phyloP scores from a whole-genome alignment of 176 grass and related monocot species.

The Paspalum vaginatum region DNA sequence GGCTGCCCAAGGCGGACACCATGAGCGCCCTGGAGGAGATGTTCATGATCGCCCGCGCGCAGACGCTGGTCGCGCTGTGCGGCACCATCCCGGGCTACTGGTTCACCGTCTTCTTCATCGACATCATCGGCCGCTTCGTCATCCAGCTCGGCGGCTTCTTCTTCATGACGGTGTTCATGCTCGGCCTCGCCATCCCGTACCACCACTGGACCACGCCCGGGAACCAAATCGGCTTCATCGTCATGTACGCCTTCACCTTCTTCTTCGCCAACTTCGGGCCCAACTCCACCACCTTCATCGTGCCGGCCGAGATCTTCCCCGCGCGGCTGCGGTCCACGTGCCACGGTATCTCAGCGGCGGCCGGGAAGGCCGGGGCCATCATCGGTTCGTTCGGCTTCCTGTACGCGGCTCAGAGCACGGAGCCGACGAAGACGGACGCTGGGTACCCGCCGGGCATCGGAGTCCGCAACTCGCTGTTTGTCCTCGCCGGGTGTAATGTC shows the following conservation, averaged over 20 bases:
- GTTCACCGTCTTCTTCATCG: constrained; percentile 63
- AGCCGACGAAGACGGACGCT: constrained; percentile 21
- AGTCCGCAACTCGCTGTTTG: constrained; percentile 52
- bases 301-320: constrained; percentile 55
- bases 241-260: constrained; percentile 60
- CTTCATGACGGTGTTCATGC: constrained; percentile 67
- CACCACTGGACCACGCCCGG: constrained; percentile 40
- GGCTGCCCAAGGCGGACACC: constrained; percentile 30
- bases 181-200: constrained; percentile 66
- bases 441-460: constrained; percentile 50
- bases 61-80: constrained; percentile 41
- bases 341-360: constrained; percentile 53
- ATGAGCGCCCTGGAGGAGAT: constrained; percentile 58
- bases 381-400: constrained; percentile 50
- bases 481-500: constrained; percentile 51
- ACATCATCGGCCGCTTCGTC: constrained; percentile 47
- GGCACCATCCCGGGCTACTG: constrained; percentile 60
- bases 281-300: constrained; percentile 64
- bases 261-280: constrained; percentile 84
- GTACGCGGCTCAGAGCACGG: constrained; percentile 44
- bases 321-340: constrained; percentile 59
- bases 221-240: constrained; percentile 40
- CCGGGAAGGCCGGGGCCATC: constrained; percentile 53
- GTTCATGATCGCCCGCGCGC: constrained; percentile 44
- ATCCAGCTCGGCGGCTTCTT: constrained; percentile 63